Conservation (phyloP, 176 grass and related monocot genomes). For the Zizania latifolia region DNA sequence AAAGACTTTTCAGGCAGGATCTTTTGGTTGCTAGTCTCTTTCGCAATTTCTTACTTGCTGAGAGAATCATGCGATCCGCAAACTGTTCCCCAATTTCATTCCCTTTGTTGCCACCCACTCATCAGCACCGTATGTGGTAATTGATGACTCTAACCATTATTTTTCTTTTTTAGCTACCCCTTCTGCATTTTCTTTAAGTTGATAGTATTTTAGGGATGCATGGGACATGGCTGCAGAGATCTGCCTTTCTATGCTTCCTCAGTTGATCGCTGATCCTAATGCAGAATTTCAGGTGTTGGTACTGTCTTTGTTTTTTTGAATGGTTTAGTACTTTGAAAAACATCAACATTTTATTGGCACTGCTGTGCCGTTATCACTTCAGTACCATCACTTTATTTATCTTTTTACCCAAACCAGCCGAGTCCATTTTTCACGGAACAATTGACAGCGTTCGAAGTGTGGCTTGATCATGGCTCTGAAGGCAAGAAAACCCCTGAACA, state of each 20-base stretch:
- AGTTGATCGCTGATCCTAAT: conserved; percentile 67
- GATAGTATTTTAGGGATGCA: conserved; percentile 71
- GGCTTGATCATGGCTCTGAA: conserved; percentile 94
- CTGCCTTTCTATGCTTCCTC: conserved; percentile 91
- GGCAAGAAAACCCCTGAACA: conserved; percentile 96
- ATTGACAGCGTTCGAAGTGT: conserved; percentile 94
- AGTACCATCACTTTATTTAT: conserved; percentile 22
- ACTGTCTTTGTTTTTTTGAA: conserved; percentile 8
- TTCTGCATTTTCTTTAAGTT: conserved; percentile 16
- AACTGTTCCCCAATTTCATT: conserved; percentile 91
- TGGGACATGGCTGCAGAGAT: conserved; percentile 99
- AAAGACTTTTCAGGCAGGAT: conserved; percentile 96
- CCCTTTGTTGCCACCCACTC: conserved; percentile 72
- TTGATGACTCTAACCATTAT: conserved; percentile 1
- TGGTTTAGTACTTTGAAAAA: conserved; percentile 3
- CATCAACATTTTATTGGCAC: conserved; percentile 11
- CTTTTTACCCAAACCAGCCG: conserved; percentile 50
- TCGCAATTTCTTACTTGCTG: conserved; percentile 96
- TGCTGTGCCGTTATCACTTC: conserved; percentile 7
- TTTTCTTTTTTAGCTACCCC: conserved; percentile 10
- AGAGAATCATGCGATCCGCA: conserved; percentile 94
- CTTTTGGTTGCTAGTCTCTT: conserved; percentile 97
- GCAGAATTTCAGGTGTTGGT: conserved; percentile 81
- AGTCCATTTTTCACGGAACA: conserved; percentile 98
- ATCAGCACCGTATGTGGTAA: conserved; percentile 99